Evolutionary conservation across 192 early-diverging fungal genomes (phyloP), one percentile per base, ranked within the genome.

Genomic region (Polychytrium aggregatum): DNA sequence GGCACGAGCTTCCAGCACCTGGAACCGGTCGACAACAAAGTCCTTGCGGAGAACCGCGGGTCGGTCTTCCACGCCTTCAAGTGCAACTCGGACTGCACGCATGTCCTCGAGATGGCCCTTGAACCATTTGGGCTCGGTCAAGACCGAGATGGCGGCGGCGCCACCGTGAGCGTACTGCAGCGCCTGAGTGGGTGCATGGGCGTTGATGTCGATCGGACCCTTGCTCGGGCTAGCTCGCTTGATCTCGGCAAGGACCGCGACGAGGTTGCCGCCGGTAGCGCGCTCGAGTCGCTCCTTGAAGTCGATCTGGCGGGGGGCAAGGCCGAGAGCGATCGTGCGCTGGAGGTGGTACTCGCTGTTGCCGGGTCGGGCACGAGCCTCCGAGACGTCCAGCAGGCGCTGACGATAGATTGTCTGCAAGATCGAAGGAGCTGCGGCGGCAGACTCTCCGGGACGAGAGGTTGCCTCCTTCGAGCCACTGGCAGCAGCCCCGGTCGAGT

Each of bases 41-140:
- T 99, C 97, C 51, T 99, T 99, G 55, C 94, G 80, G 25, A 99
- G 78, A 0, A 99, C 77, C 6, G 92, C 92, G 7, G 97, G 97
- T 0, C 88, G 74, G 53, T 87, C 72, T 10, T 76, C 71, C 1
- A 67, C 18, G 11, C 77, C 34, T 38, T 74, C 72, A 0, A 99
- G 43, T 7, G 78, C 82, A 16, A 59, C 60, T 25, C 92, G 82
- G n/a, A 88, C 92, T 30, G 83, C 75, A 31, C 81, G 79, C 79
- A 99, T 74, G 50, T 99, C 97, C 50, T 86, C 84, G 11, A 99
- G 63, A 16, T 74, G 69, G 26, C 97, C 97, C 67, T 93, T 92
- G 74, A 99, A 99, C 97, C 97, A 99, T 31, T 81, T 92, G 36
- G 91, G 87, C 66, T 99, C 97, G 2, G 97, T 99, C 67, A 99